Base-by-base conservation (phyloP, 495 filamentous ascomycete genomes). In the Aspergillus diversus region DNA sequence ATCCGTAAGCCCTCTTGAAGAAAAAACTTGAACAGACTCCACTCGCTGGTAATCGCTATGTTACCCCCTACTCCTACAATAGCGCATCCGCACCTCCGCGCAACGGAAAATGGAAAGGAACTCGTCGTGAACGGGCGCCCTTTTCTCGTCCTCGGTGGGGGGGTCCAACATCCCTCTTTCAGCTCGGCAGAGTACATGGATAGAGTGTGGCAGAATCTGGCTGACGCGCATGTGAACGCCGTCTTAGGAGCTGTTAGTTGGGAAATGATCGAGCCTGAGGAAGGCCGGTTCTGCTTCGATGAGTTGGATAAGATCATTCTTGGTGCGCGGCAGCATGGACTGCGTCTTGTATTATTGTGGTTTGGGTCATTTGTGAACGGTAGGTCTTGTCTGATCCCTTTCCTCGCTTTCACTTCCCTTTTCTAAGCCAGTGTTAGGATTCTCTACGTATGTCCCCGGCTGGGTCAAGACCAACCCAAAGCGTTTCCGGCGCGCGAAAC, bases 401-500 rank as follows among this genome's bases (percentile, higher is more conserved):
- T 27, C 21, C 21, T 27, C 21, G 21, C 21, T 27, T 27, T 27
- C 21, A 27, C 21, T 27, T 27, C 21, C 21, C 21, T 27, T 27
- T 27, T 27, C 21, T 27, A 27, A 27, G 21, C 2, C 21, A 27
- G 21, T 27, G 21, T 27, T 27, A 27, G 21, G 21, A 27, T 27
- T 75, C 52, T 75, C 74, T 0, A 80, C 75, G 4, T 82, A 83
- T 61, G 60, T 66, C 16, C 80, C 75, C 5, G 3, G 63, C 7
- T 83, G 78, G 75, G 70, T 83, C 2, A 82, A 83, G 71, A 74
- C 63, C 21, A 64, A 82, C 55, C 59, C 65, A 0, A 66, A 71
- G 52, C 69, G 80, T 54, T 81, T 81, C 51, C 21, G 21, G 21
- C 21, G 21, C 21, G 21, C 21, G 21, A 27, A 27, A 27, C 21